These are phyloP conservation scores for Piromyces finnis DNA, from an alignment of 192 early-diverging fungal species.

Conservation along the genomic window DNA sequence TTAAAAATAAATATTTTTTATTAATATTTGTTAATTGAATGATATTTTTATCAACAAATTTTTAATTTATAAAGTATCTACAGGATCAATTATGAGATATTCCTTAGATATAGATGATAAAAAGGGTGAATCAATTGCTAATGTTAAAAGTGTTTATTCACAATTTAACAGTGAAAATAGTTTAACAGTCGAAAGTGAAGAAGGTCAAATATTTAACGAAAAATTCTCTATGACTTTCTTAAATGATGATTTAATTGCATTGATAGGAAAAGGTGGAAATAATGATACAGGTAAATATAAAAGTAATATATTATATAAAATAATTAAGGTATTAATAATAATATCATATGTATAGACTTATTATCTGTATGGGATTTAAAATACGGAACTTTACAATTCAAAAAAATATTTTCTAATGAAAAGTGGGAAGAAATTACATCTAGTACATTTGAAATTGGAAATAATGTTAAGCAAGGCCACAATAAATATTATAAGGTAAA, in stretches of 20 bases:
- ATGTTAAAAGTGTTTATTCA: neutral
- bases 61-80: neutral
- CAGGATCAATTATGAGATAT: neutral
- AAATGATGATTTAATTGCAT: neutral
- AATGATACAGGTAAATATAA: neutral
- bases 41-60: too few relatives aligned
- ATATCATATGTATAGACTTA: neutral
- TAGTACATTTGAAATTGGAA: neutral
- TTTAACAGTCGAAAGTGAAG: neutral
- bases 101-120: neutral
- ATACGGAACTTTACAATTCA: neutral
- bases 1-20: too few relatives aligned
- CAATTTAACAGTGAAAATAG: neutral
- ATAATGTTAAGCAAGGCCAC: neutral
- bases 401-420: neutral
- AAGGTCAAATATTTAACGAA: neutral
- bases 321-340: too few relatives aligned
- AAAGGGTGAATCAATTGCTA: neutral
- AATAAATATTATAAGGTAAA: neutral
- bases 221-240: neutral
- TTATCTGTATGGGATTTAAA: neutral
- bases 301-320: neutral
- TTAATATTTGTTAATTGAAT: too few relatives aligned
- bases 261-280: neutral
- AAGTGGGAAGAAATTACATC: neutral